Evolutionary conservation across 768 basidiomycete genomes (phyloP).

Genomic region (Lactarius pseudohatsudake): DNA sequence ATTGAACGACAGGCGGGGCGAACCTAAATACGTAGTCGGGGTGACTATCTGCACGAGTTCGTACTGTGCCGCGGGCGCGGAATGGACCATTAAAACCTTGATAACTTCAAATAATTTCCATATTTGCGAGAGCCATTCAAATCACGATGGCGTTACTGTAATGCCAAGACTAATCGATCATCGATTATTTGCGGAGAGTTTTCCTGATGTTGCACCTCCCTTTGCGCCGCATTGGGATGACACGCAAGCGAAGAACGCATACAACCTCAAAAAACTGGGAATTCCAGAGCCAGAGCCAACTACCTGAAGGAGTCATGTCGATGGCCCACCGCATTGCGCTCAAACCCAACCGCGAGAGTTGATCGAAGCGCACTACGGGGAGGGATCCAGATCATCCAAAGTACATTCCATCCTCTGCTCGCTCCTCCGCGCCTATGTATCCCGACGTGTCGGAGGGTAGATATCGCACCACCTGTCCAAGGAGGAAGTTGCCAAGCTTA

Average conservation of each 20-base stretch:
- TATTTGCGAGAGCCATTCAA: slow-evolving; percentile 53
- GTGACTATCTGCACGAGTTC: slow-evolving; percentile 53
- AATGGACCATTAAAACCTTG: slow-evolving; percentile 55
- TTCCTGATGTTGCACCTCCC: slow-evolving; percentile 6
- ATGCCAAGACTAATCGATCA: not conserved
- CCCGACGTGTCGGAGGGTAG: slow-evolving; percentile 32
- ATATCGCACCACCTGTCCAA: slow-evolving; percentile 62
- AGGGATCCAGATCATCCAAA: slow-evolving; percentile 15
- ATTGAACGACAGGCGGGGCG: slow-evolving; percentile 52
- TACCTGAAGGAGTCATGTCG: slow-evolving; percentile 2
- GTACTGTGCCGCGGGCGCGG: slow-evolving; percentile 53
- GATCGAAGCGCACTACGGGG: slow-evolving; percentile 19
- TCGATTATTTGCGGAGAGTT: not conserved
- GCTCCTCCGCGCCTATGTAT: not conserved
- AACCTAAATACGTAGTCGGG: slow-evolving; percentile 62
- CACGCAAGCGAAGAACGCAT: slow-evolving; percentile 20
- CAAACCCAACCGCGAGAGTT: slow-evolving; percentile 19
- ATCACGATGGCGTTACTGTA: not conserved
- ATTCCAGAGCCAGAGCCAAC: not conserved
- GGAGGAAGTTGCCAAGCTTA: slow-evolving; percentile 54
- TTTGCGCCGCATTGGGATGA: slow-evolving; percentile 17
- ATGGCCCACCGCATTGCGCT: slow-evolving; percentile 24
- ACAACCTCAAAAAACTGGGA: slow-evolving; percentile 2
- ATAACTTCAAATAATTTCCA: slow-evolving; percentile 54
- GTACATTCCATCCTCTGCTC: slow-evolving; percentile 40